These are phyloP conservation scores for Amylostereum chailletii DNA, from an alignment of 1,284 basidiomycete species.

Conservation along the genomic window DNA sequence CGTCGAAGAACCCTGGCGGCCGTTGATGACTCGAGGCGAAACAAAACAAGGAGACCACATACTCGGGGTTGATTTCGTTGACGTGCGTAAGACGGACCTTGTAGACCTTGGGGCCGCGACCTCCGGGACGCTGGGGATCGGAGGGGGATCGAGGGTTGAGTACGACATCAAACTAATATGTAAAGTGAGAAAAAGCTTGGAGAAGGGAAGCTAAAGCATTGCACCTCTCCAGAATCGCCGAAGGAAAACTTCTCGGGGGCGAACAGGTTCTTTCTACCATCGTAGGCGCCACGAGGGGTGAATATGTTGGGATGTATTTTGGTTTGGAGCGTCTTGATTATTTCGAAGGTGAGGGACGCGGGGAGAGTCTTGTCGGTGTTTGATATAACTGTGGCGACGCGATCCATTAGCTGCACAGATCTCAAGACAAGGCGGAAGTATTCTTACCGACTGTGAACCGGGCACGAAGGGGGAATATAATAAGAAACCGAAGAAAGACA, in stretches of 20 bases:
- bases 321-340: slow-evolving; percentile 53
- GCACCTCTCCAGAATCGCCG: slow-evolving; percentile 25
- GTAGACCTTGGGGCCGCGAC: slow-evolving; percentile 41
- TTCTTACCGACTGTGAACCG: slow-evolving; percentile 40
- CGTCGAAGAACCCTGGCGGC: slow-evolving; percentile 47
- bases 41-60: slow-evolving; percentile 16
- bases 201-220: not conserved
- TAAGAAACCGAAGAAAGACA: not conserved
- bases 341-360: slow-evolving; percentile 53
- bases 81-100: slow-evolving; percentile 60
- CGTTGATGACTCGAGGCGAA: slow-evolving; percentile 3
- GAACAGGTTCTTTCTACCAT: slow-evolving; percentile 74
- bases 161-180: slow-evolving; percentile 49
- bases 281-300: slow-evolving; percentile 59
- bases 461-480: not conserved
- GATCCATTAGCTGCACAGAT: slow-evolving; percentile 1
- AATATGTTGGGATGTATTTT: slow-evolving; percentile 49
- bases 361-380: slow-evolving; percentile 61
- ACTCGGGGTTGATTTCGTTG: slow-evolving; percentile 71
- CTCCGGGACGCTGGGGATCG: slow-evolving; percentile 5
- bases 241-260: slow-evolving; percentile 48
- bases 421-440: too few species aligned
- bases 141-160: slow-evolving; percentile 27
- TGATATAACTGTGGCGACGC: slow-evolving; percentile 37
- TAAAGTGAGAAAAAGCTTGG: slow-evolving; percentile 1